These are phyloP conservation scores for Hypoxylon subgilvum DNA, from an alignment of 495 filamentous ascomycete species.

Conservation along the genomic window DNA sequence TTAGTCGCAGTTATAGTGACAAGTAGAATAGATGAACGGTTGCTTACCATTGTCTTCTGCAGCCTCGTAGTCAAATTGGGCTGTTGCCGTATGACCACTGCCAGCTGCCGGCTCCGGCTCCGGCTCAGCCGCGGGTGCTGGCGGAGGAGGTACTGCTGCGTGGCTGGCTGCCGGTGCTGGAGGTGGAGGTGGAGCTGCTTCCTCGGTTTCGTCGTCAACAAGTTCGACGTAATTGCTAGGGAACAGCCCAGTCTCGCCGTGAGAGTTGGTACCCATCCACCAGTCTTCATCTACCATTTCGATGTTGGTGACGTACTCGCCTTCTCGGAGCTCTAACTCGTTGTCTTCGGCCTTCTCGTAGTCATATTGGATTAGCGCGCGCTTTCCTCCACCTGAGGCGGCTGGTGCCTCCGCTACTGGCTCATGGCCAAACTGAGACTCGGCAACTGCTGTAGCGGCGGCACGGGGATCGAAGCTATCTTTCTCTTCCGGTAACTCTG, in stretches of 20 bases:
- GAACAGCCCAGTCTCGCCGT: slow-evolving; percentile 86
- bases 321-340: slow-evolving; percentile 89
- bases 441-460: slow-evolving; percentile 63
- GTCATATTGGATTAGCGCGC: slow-evolving; percentile 86
- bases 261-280: slow-evolving; percentile 90
- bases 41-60: slow-evolving; percentile 85
- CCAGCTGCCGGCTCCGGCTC: slow-evolving; percentile 37
- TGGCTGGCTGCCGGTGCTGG: slow-evolving; percentile 28
- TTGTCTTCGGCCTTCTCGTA: slow-evolving; percentile 98
- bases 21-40: too few relatives aligned
- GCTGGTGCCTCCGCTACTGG: slow-evolving; percentile 36
- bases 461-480: slow-evolving; percentile 66
- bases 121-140: slow-evolving; percentile 41
- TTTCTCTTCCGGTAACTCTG: slow-evolving; percentile 68
- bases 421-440: slow-evolving; percentile 43
- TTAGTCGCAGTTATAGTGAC: slow-evolving; percentile 32
- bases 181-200: slow-evolving; percentile 11
- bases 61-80: slow-evolving; percentile 95
- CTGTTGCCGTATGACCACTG: slow-evolving; percentile 71
- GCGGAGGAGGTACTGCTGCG: slow-evolving; percentile 36
- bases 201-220: slow-evolving; percentile 61
- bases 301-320: slow-evolving; percentile 89
- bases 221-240: slow-evolving; percentile 96
- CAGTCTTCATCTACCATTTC: slow-evolving; percentile 97
- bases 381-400: slow-evolving; percentile 57